These are phyloP conservation scores for Trametes polyzona DNA, from an alignment of 1,284 basidiomycete genomes.

Conservation along the genomic window DNA sequence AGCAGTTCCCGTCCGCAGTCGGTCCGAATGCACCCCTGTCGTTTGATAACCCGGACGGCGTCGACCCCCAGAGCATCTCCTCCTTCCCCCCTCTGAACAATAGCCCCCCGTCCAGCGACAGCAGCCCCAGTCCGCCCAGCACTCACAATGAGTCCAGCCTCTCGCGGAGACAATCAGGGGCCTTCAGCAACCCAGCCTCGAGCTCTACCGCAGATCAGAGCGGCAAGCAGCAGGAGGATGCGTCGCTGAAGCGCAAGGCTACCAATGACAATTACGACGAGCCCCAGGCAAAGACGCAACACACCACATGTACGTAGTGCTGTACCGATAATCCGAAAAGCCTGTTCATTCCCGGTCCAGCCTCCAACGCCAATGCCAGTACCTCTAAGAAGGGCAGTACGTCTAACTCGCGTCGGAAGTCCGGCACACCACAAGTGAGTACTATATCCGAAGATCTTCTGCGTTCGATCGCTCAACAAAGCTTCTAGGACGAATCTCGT, in stretches of 20 bases:
- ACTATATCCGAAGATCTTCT: background rate
- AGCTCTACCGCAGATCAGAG: constrained; percentile 36
- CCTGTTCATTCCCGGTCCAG: constrained; percentile 10
- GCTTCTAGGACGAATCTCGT: constrained; percentile 65
- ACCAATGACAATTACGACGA: constrained; percentile 57
- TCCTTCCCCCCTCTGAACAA: constrained; percentile 42
- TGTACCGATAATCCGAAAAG: constrained; percentile 2
- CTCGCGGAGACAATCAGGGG: constrained; percentile 39
- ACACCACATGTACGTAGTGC: constrained; percentile 43
- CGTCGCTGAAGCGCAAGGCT: constrained; percentile 73
- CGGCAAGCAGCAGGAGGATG: constrained; percentile 35
- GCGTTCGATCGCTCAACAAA: background rate
- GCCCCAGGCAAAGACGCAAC: constrained; percentile 66
- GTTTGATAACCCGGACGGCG: constrained; percentile 40
- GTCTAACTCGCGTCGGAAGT: constrained; percentile 43
- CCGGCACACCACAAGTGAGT: constrained; percentile 40
- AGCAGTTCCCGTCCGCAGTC: constrained; percentile 56
- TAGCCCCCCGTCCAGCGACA: constrained; percentile 55
- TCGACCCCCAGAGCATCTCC: constrained; percentile 62
- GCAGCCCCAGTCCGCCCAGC: constrained; percentile 74
- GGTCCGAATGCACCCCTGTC: constrained; percentile 29
- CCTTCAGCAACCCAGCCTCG: constrained; percentile 28
- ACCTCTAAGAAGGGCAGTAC: constrained; percentile 34
- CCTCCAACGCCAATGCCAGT: constrained; percentile 10
- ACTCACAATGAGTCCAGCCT: constrained; percentile 38